Evolutionary conservation across 805 yeast genomes (phyloP).

Genomic region (Starmerella stellata): DNA sequence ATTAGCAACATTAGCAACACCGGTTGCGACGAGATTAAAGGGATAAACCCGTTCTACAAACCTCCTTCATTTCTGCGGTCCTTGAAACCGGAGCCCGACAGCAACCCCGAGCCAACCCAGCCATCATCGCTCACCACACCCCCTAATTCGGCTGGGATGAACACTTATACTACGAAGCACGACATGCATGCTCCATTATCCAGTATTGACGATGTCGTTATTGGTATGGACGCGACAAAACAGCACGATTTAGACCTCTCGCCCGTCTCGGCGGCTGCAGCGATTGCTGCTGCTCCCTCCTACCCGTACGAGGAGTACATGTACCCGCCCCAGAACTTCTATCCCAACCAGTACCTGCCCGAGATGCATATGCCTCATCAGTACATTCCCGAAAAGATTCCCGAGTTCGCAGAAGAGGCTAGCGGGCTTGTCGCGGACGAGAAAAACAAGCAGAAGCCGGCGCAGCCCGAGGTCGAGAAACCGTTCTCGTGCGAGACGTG

Average conservation of each 20-base stretch:
- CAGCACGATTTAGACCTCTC: no score
- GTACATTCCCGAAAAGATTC: no score
- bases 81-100: neutral
- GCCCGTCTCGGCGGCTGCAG: conserved; percentile 1
- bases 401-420: no score
- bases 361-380: no score
- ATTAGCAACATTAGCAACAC: neutral
- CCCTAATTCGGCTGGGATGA: neutral
- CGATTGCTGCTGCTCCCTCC: conserved; percentile 1
- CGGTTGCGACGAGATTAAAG: neutral
- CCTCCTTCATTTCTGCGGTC: conserved; percentile 18
- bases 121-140: neutral
- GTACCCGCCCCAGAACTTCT: no score
- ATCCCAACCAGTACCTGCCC: no score
- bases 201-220: no score
- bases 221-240: no score
- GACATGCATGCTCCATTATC: no score
- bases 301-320: neutral
- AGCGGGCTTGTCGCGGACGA: neutral
- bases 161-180: neutral
- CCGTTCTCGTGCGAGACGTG: conserved; percentile 25
- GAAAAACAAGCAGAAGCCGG: neutral
- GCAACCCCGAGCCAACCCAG: no score
- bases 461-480: conserved; percentile 6
- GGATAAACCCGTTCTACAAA: conserved; percentile 23